These are phyloP conservation scores for Helicostylum pulchrum DNA, from an alignment of 192 early-diverging fungal species.

Conservation along the genomic window DNA sequence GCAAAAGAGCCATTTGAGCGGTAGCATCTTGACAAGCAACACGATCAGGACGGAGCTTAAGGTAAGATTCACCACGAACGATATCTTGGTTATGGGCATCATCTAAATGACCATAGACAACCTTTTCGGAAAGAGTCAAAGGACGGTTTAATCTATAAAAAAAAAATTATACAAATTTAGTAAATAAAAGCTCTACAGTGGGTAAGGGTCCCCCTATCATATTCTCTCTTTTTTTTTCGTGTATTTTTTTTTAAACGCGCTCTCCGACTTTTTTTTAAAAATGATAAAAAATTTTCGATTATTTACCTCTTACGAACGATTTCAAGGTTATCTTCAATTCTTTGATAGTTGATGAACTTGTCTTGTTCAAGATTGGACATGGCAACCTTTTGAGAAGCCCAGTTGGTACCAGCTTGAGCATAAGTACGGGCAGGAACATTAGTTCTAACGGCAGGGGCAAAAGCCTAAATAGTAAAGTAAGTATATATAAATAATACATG, in stretches of 20 bases:
- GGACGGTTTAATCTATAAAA: slow-evolving; percentile 76
- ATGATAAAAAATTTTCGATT: too few species aligned
- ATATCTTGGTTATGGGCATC: slow-evolving; percentile 94
- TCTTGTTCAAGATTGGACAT: slow-evolving; percentile 91
- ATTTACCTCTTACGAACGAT: slow-evolving; percentile 87
- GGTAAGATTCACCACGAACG: slow-evolving; percentile 85
- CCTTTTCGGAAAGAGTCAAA: slow-evolving; percentile 95
- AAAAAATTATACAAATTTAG: slow-evolving; percentile 8
- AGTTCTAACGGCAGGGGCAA: slow-evolving; percentile 25
- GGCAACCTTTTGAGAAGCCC: slow-evolving; percentile 68
- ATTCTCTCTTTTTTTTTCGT: background rate
- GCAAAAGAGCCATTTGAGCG: slow-evolving; percentile 95
- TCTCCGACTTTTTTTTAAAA: background rate
- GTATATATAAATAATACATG: background rate
- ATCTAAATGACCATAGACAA: slow-evolving; percentile 97
- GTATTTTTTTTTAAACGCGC: background rate
- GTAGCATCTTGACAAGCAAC: slow-evolving; percentile 99
- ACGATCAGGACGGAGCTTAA: slow-evolving; percentile 96
- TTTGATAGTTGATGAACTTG: slow-evolving; percentile 97
- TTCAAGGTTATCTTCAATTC: slow-evolving; percentile 92
- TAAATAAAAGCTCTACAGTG: background rate
- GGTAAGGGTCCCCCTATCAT: background rate
- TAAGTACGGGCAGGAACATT: slow-evolving; percentile 46
- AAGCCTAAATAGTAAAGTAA: slow-evolving; percentile 18
- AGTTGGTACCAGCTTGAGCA: slow-evolving; percentile 48